Conservation (phyloP, 2,329 filamentous ascomycete species). For the Hirsutella rhossiliensis region DNA sequence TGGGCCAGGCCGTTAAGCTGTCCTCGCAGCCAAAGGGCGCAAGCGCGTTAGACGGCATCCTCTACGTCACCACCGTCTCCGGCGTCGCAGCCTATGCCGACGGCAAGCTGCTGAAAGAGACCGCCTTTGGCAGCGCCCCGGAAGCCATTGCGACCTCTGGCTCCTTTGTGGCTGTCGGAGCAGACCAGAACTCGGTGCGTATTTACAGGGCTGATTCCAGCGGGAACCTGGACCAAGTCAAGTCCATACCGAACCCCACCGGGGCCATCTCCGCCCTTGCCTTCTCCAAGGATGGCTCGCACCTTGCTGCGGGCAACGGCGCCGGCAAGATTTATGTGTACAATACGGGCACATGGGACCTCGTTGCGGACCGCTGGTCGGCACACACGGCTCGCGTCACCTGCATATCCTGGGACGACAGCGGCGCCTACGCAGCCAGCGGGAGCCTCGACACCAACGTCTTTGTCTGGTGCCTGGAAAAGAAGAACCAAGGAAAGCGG, state of each 20-base stretch:
- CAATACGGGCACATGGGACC: constrained; percentile 44
- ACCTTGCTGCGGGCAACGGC: constrained; percentile 72
- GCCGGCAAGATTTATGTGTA: constrained; percentile 84
- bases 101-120: constrained; percentile 46
- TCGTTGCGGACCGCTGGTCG: constrained; percentile 66
- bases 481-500: constrained; percentile 68
- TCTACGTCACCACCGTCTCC: constrained; percentile 45
- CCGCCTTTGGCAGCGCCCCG: constrained; percentile 51
- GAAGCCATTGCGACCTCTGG: constrained; percentile 61
- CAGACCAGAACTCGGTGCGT: constrained; percentile 59
- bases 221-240: constrained; percentile 39
- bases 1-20: constrained; percentile 55
- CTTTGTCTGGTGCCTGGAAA: constrained; percentile 77
- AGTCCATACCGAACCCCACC: constrained; percentile 55
- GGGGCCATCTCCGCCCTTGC: constrained; percentile 67
- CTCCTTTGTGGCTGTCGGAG: constrained; percentile 62
- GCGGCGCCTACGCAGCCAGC: constrained; percentile 67
- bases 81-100: constrained; percentile 43
- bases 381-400: constrained; percentile 47
- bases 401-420: constrained; percentile 61
- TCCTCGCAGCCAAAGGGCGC: constrained; percentile 72
- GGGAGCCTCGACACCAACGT: constrained; percentile 86
- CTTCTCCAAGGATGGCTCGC: constrained; percentile 67
- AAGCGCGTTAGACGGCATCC: constrained; percentile 35
- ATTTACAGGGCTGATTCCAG: constrained; percentile 52